phyloP scores from a whole-genome alignment of 805 yeast species.

The Lipomyces spencermartinsiae region DNA sequence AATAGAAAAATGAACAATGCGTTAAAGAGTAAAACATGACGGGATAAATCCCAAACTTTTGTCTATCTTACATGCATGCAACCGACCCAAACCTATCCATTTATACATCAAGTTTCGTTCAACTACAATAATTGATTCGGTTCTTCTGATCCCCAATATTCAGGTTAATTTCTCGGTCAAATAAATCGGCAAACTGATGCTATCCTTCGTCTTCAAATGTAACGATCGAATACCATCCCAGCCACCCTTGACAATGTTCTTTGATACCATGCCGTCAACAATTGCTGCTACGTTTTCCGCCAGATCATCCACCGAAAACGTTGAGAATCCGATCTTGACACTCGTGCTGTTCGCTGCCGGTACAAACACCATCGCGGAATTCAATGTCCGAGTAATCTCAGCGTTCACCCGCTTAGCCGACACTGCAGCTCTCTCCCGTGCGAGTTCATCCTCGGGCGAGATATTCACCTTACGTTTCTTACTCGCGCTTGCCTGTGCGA shows the following conservation, averaged over 20 bases:
- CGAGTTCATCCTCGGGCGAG: slow-evolving; percentile 29
- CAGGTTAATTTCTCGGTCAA: slow-evolving; percentile 59
- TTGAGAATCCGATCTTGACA: slow-evolving; percentile 65
- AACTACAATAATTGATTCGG: not conserved
- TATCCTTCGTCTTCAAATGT: slow-evolving; percentile 70
- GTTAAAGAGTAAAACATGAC: slow-evolving; percentile 4
- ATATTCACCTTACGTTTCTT: slow-evolving; percentile 21
- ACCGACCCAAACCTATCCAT: not conserved
- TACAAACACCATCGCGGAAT: slow-evolving; percentile 65
- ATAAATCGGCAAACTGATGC: slow-evolving; percentile 87
- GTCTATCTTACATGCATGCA: not conserved
- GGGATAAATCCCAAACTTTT: slow-evolving; percentile 8
- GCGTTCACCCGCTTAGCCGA: slow-evolving; percentile 60
- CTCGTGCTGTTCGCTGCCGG: slow-evolving; percentile 76
- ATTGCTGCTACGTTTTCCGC: slow-evolving; percentile 67
- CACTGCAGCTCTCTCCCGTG: slow-evolving; percentile 48
- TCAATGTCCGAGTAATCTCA: slow-evolving; percentile 63
- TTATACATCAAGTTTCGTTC: not conserved
- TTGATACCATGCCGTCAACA: slow-evolving; percentile 44
- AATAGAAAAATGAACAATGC: slow-evolving; percentile 1
- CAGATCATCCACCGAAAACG: slow-evolving; percentile 57
- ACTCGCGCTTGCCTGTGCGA: slow-evolving; percentile 19
- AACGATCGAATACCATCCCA: slow-evolving; percentile 47
- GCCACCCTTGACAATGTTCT: slow-evolving; percentile 41
- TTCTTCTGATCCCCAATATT: not conserved